A percentile compares a stretch with the other conserved stretches of the same genome.
Conservation (phyloP, 495 filamentous ascomycete genomes). For the Chaetomium tenue region DNA sequence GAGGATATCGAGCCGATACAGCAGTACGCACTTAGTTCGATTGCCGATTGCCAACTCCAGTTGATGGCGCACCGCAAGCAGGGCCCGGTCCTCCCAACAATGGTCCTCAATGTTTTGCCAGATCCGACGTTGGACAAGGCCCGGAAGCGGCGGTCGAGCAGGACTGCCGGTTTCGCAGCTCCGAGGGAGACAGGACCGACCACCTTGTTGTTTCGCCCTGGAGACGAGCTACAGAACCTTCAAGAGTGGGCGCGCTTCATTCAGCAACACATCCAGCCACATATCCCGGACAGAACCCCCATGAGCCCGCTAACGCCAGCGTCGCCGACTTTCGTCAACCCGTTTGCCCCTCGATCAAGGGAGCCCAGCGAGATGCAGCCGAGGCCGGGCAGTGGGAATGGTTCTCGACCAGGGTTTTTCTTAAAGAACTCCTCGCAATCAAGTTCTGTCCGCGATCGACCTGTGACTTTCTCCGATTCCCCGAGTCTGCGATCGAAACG, state of each 20-base stretch:
- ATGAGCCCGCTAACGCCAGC: conserved; percentile 45
- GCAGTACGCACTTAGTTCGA: conserved; percentile 49
- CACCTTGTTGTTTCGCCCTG: conserved; percentile 46
- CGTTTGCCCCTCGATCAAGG: conserved; percentile 40
- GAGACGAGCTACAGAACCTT: conserved; percentile 40
- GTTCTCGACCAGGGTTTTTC: conserved; percentile 36
- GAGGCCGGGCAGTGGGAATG: conserved; percentile 36
- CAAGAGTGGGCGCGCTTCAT: conserved; percentile 50
- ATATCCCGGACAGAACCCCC: conserved; percentile 37
- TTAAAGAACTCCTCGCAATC: conserved; percentile 39
- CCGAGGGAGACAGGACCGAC: conserved; percentile 44
- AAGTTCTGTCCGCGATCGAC: conserved; percentile 42
- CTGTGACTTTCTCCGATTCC: conserved; percentile 45
- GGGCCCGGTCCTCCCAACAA: conserved; percentile 49
- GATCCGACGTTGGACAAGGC: conserved; percentile 52
- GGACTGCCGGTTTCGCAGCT: conserved; percentile 49
- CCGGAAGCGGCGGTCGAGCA: conserved; percentile 56
- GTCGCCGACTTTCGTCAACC: conserved; percentile 48
- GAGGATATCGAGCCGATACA: conserved; percentile 51
- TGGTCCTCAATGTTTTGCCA: conserved; percentile 51
- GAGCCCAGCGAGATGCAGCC: conserved; percentile 35
- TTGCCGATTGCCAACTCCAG: conserved; percentile 54
- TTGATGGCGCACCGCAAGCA: conserved; percentile 55
- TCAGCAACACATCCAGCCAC: conserved; percentile 41
- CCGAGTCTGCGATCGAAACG: conserved; percentile 53